Evolutionary conservation across 2,329 filamentous ascomycete species (phyloP).

Genomic region (Fusarium guadeloupense): DNA sequence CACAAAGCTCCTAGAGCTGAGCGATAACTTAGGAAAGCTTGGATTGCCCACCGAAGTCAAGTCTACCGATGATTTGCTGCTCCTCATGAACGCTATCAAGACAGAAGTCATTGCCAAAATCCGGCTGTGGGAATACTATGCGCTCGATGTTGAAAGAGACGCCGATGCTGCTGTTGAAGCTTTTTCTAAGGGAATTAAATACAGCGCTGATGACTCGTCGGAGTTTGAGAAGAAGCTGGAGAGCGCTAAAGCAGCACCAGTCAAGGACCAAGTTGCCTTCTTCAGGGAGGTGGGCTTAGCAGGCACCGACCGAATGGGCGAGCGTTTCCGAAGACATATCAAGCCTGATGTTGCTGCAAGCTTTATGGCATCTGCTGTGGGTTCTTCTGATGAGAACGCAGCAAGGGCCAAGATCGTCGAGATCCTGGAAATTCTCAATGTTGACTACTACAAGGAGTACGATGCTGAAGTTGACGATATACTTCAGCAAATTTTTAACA

Average conservation of each 20-base stretch:
- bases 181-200: slow-evolving; percentile 72
- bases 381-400: slow-evolving; percentile 68
- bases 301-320: slow-evolving; percentile 78
- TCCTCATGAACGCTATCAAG: slow-evolving; percentile 87
- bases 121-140: slow-evolving; percentile 93
- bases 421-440: slow-evolving; percentile 84
- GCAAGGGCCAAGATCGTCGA: slow-evolving; percentile 65
- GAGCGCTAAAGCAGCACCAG: slow-evolving; percentile 56
- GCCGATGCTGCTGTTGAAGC: slow-evolving; percentile 73
- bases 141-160: slow-evolving; percentile 79
- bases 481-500: slow-evolving; percentile 89
- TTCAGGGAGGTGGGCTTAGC: slow-evolving; percentile 74
- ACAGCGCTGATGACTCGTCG: slow-evolving; percentile 58
- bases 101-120: slow-evolving; percentile 79
- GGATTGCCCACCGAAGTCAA: slow-evolving; percentile 80
- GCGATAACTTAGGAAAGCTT: slow-evolving; percentile 73
- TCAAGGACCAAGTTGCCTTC: slow-evolving; percentile 67
- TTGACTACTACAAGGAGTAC: slow-evolving; percentile 91
- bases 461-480: slow-evolving; percentile 84
- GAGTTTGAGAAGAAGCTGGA: slow-evolving; percentile 51
- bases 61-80: slow-evolving; percentile 75
- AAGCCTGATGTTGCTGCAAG: slow-evolving; percentile 76
- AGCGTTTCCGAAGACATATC: slow-evolving; percentile 77
- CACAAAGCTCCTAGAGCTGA: slow-evolving; percentile 75
- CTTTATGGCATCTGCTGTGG: slow-evolving; percentile 54